Base-by-base conservation (phyloP, 1,284 basidiomycete species). In the Marasmius oreades region DNA sequence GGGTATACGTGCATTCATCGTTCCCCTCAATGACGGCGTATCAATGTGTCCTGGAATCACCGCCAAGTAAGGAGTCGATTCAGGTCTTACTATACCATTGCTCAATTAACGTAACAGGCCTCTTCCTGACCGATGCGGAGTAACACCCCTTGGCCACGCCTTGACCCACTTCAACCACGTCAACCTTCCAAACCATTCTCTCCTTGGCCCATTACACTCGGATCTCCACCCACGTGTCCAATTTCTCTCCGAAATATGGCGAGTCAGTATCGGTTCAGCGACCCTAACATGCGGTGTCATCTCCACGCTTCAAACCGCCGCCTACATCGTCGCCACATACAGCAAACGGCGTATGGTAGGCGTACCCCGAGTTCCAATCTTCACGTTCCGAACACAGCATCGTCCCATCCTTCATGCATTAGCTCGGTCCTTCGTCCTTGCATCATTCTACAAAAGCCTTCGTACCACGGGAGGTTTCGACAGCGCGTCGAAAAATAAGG, bases 381-480 rank as follows among this genome's bases (percentile, higher is more conserved):
- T 77, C 22, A 61, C 64, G 5, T 80, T 78, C 67, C 69, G 75
- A 14, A 80, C 78, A 0, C 78, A 79, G 58, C 72, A 77, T 45
- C 64, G 67, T 7, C 78, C 78, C 1, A 69, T 78, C 31, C 57
- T 77, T 18, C 66, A 65, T 3, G 73, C 69, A 3, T 53, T 75
- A 0, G 69, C 77, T 3, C 73, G 74, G 52, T 59, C 67, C 1
- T 72, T 66, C 52, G 75, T 77, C 14, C 59, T 76, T 62, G 60
- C 71, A 31, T 72, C 71, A 16, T 68, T 73, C 51, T 59, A 65
- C 36, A 61, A 65, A 52, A 63, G 63, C 5, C 28, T 60, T 65
- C 67, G 7, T 45, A 12, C 20, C 58, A 67, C 8, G 39, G 55
- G 33, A 47, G 57, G 18, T 76, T 77, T 64, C 58, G 57, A 22